Conservation (phyloP, 73 alveolate species). For the Symbiodinium pilosum region DNA sequence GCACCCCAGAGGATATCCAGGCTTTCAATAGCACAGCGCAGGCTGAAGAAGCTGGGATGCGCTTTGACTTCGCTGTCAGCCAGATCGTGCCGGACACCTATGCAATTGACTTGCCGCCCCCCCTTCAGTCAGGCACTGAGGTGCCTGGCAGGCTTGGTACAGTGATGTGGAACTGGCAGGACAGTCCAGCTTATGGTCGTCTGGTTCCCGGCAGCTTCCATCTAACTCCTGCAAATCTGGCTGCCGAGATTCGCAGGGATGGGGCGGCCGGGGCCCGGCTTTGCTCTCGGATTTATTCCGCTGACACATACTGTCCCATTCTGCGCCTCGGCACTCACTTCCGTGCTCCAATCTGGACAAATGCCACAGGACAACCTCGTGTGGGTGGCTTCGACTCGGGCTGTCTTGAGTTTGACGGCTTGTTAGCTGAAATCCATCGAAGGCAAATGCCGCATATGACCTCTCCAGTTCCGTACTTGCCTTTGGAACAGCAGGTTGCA, state of each 20-base stretch:
- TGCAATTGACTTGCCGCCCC: background rate
- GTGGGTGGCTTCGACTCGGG: constrained; percentile 66
- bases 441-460: background rate
- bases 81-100: background rate
- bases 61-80: constrained; percentile 82
- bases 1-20: constrained; percentile 40
- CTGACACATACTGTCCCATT: constrained; percentile 54
- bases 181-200: constrained; percentile 47
- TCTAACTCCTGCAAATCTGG: constrained; percentile 44
- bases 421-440: constrained; percentile 26
- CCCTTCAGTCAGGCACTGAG: constrained; percentile 9
- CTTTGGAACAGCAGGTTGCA: constrained; percentile 72
- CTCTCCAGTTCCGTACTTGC: constrained; percentile 24
- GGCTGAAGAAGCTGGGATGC: constrained; percentile 48
- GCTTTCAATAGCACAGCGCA: constrained; percentile 68
- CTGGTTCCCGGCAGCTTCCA: constrained; percentile 64
- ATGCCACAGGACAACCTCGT: constrained; percentile 56
- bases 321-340: constrained; percentile 66
- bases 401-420: constrained; percentile 17
- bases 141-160: constrained; percentile 42
- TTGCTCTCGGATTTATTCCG: constrained; percentile 45
- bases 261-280: constrained; percentile 75
- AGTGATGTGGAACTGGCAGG: constrained; percentile 89
- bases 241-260: constrained; percentile 45
- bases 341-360: constrained; percentile 76